Base-by-base conservation (phyloP, 2,329 filamentous ascomycete species). In the Metarhizium anisopliae region DNA sequence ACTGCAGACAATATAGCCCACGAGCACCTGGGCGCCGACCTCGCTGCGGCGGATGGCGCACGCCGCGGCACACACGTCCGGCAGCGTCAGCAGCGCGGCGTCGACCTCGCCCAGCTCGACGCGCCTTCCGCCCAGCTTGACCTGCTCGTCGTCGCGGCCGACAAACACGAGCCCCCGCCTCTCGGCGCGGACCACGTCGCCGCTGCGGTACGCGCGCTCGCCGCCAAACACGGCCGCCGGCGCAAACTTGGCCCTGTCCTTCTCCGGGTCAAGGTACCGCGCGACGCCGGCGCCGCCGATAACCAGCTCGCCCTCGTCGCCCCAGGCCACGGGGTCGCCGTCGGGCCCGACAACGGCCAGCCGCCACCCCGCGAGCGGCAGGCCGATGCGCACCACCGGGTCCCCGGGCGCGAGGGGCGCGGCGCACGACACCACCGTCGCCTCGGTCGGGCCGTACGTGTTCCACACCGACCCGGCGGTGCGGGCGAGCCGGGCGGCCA, bases 251-350 rank as follows among this genome's bases (percentile, higher is more conserved):
- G 51, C 57, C 47, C 40, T 57, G 53, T 63, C 61, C 51, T 60
- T 60, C 6, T 59, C 56, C 2, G 38, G 36, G 40, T 63, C 61
- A 2, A 63, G 58, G n/a, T 63, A 63, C 5, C 60, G 61, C 7
- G 60, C 61, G 56, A 61, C 60, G 20, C 61, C 61, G 13, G 61
- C 59, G 8, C 61, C 61, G n/a, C 61, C 61, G 47, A 63, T 63
- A 29, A 63, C 55, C 42, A 63, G 54, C 61, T 63, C 61, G 5
- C 61, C 61, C 43, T 60, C 59, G 40, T 63, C 55, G 16, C 61
- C 61, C 61, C 71, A 64, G 29, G 71, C 68, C 13, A 77, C 65
- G n/a, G 74, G 70, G 53, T 77, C 70, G 2, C 74, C 74, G 55
- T 76, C 71, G 10, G 66, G 62, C 36, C 70, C 75, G 60, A 61